Conservation (phyloP, 108 stramenopile species). For the Stephanodiscus triporus region DNA sequence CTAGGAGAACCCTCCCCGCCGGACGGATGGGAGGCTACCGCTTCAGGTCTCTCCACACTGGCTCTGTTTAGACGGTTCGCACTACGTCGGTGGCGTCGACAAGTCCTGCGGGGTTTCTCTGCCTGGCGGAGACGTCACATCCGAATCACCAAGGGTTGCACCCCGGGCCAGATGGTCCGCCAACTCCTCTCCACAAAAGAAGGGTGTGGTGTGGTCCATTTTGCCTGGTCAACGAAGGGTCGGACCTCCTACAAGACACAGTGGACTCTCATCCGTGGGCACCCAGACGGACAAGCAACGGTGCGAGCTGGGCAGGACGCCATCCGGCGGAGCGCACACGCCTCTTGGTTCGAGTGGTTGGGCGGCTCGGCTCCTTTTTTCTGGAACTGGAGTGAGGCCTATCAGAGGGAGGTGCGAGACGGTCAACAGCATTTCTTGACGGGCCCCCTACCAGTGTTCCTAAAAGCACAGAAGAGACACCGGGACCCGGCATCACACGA, state of each 20-base stretch:
- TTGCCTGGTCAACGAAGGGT: not conserved
- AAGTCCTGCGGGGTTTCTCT: not conserved
- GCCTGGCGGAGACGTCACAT: not conserved
- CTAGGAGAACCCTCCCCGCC: too few relatives aligned
- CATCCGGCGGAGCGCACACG: not conserved
- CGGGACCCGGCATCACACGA: constrained; percentile 1
- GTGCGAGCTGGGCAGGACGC: too few relatives aligned
- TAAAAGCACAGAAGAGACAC: not conserved
- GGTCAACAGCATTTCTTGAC: constrained; percentile 22
- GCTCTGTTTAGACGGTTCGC: too few relatives aligned
- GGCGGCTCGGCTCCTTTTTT: constrained; percentile 42
- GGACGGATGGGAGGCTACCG: too few relatives aligned
- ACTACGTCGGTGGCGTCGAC: not conserved
- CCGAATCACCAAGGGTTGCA: not conserved
- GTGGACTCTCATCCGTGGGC: too few relatives aligned
- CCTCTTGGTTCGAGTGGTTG: constrained; percentile 49
- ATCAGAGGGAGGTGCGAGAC: constrained; percentile 7
- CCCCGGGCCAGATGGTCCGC: not conserved
- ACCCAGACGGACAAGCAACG: too few relatives aligned
- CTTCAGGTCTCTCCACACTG: too few relatives aligned
- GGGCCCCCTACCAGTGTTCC: constrained; percentile 9
- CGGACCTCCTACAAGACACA: not conserved
- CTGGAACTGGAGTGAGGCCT: constrained; percentile 44
- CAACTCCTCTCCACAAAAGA: too few relatives aligned
- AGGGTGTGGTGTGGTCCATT: too few relatives aligned